Percentiles rank a stretch among this genome's conserved stretches.
phyloP scores from a whole-genome alignment of 805 yeast genomes.

The Lachancea sp. region DNA sequence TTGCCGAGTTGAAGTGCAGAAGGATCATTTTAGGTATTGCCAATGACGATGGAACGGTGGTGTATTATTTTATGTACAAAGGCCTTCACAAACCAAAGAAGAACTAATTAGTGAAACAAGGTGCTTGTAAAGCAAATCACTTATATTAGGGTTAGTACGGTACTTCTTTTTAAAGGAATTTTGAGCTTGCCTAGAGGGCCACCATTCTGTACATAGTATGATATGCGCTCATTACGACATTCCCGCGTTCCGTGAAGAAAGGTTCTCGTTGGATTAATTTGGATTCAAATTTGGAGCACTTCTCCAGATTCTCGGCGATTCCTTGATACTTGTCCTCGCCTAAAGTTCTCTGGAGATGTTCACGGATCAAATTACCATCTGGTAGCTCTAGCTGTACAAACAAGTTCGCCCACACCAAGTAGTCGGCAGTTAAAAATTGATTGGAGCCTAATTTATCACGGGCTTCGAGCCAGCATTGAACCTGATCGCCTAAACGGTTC shows the following conservation, averaged over 20 bases:
- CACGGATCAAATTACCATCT: conserved; percentile 17
- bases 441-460: conserved; percentile 8
- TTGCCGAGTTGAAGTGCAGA: conserved; percentile 26
- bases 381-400: conserved; percentile 24
- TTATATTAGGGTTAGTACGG: too few species aligned
- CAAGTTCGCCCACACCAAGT: conserved; percentile 24
- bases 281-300: conserved; percentile 7
- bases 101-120: conserved; percentile 30
- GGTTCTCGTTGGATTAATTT: conserved; percentile 17
- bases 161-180: too few species aligned
- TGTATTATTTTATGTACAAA: conserved; percentile 61
- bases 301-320: conserved; percentile 9
- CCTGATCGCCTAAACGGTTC: conserved; percentile 14
- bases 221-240: conserved; percentile 23
- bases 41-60: conserved; percentile 62
- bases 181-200: not conserved
- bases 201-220: conserved; percentile 9
- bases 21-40: conserved; percentile 50
- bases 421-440: conserved; percentile 18
- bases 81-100: conserved; percentile 61
- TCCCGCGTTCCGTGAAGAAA: conserved; percentile 27
- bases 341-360: conserved; percentile 13
- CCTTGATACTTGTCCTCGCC: conserved; percentile 13
- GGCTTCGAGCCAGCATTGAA: conserved; percentile 21
- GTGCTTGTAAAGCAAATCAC: too few species aligned